Conservation (phyloP, 148 eudicot species). For the Camellia lanceoleosa region DNA sequence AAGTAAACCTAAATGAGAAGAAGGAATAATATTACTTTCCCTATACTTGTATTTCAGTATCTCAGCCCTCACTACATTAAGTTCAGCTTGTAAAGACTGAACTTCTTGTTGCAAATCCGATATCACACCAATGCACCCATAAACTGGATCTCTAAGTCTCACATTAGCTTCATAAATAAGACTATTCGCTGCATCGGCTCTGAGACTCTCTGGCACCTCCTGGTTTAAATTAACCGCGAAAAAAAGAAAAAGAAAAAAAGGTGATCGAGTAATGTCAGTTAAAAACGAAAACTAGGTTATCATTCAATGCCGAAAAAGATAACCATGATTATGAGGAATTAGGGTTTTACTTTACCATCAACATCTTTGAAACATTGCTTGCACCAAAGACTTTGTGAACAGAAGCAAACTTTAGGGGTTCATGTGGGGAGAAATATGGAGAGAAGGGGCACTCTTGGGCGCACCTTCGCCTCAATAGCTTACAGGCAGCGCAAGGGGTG, state of each 20-base stretch:
- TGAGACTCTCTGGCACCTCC: slow-evolving; percentile 58
- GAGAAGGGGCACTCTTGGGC: slow-evolving; percentile 81
- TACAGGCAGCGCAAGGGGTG: slow-evolving; percentile 79
- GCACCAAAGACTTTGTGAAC: slow-evolving; percentile 79
- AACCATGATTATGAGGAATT: background rate
- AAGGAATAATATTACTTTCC: slow-evolving; percentile 23
- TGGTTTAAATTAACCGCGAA: background rate
- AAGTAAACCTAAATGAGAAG: slow-evolving; percentile 26
- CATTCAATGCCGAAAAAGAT: too few species aligned
- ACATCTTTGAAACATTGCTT: slow-evolving; percentile 77
- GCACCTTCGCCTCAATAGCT: slow-evolving; percentile 61
- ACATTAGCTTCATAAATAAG: slow-evolving; percentile 85
- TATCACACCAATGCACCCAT: slow-evolving; percentile 93
- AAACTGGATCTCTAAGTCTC: slow-evolving; percentile 73
- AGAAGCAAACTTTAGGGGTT: slow-evolving; percentile 71
- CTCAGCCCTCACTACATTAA: slow-evolving; percentile 55
- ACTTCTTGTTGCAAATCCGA: slow-evolving; percentile 71
- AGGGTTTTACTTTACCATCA: slow-evolving; percentile 38
- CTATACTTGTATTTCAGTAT: slow-evolving; percentile 62
- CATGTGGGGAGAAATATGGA: slow-evolving; percentile 73
- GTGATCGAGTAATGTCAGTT: too few species aligned
- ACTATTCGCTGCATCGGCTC: slow-evolving; percentile 85
- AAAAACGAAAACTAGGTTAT: too few species aligned
- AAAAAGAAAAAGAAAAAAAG: too few species aligned
- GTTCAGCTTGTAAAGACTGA: slow-evolving; percentile 58